Evolutionary conservation across 2,329 filamentous ascomycete genomes (phyloP), one percentile per base, ranked within the genome.

Genomic region (Orbilia quercus): DNA sequence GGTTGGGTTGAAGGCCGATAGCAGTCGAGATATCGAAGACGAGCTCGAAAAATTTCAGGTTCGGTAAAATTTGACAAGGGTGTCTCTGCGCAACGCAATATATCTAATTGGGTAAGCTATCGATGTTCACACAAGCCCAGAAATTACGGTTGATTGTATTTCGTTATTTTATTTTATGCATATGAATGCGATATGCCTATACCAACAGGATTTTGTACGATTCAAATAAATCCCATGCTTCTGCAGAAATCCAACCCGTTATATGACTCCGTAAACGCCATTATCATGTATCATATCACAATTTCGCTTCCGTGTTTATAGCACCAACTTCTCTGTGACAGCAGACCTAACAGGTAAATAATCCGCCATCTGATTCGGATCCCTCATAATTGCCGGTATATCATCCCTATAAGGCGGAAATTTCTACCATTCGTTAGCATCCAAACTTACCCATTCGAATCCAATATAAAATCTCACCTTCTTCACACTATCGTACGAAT

Each of bases 401-500:
- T 93, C 91, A 77, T 94, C 90, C 2, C 89, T 87, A 60, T 82
- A 83, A 36, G 84, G 83, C 44, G 84, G 84, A 36, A 88, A 80
- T 76, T 81, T 82, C 82, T 84, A 78, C 42, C 44, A n/a, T 16
- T 20, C 28, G 28, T 31, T 31, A 31, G 28, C n/a, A n/a, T n/a
- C n/a, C n/a, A n/a, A n/a, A n/a, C n/a, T n/a, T n/a, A n/a, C n/a
- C n/a, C n/a, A 34, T 34, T 14, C 42, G 48, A 14, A 62, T 44
- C 40, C 45, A 34, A 16, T n/a, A 23, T 25, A 6, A 48, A 53
- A 57, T 81, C 86, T 79, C 80, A 91, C 90, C 83, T 85, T 84
- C 80, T 89, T 89, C 9, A 96, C 88, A 34, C 88, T 87, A 25
- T 89, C 89, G 80, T 96, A 97, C 59, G 83, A 85, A 57, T 90